phyloP scores from a whole-genome alignment of 2,329 filamentous ascomycete species.

The Myriosclerotinia scirpicola region DNA sequence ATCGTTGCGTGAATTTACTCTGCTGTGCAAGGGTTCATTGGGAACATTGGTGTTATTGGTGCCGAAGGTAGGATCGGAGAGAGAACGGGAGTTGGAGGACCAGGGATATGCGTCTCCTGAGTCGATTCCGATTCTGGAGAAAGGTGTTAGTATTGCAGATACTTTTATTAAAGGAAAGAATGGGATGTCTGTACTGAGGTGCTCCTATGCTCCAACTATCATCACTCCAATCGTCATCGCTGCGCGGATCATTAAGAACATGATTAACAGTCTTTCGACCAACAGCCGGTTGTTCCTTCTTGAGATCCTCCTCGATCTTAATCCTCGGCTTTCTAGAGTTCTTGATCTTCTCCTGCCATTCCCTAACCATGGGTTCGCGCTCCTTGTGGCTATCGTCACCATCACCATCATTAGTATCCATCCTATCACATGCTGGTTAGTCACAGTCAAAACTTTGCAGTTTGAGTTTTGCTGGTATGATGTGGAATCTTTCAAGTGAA shows the following conservation, averaged over 20 bases:
- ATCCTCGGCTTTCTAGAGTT: not conserved
- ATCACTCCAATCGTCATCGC: not conserved
- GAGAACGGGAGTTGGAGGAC: not conserved
- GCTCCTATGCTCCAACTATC: not conserved
- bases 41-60: not conserved
- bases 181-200: not conserved
- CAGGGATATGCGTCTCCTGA: not conserved
- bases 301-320: not conserved
- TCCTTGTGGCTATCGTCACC: not conserved
- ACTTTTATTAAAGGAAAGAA: accelerated
- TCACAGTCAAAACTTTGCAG: not conserved
- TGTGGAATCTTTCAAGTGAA: not conserved
- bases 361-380: not conserved
- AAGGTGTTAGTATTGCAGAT: not conserved
- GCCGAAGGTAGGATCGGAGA: not conserved
- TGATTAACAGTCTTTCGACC: not conserved
- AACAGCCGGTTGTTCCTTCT: not conserved
- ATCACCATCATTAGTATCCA: not conserved
- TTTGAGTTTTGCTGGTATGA: not conserved
- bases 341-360: constrained; percentile 6
- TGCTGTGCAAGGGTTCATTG: not conserved
- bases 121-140: not conserved
- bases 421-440: not conserved
- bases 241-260: not conserved
- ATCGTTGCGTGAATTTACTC: not conserved